Evolutionary conservation across 176 grass and related monocot genomes (phyloP).

Genomic region (Zizania latifolia): DNA sequence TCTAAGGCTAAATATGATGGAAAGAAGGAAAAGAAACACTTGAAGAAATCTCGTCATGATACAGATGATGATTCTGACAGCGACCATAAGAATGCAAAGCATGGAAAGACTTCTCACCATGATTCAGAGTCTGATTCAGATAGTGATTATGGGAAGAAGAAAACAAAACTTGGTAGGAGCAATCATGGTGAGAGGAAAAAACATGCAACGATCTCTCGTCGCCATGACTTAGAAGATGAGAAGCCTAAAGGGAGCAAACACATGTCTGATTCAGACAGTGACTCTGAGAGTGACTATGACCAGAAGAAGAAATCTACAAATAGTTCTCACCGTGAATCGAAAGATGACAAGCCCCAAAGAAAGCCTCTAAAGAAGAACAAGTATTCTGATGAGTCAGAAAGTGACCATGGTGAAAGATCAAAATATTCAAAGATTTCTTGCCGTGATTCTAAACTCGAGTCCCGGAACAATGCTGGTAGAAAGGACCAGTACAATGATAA

Average conservation of each 20-base stretch:
- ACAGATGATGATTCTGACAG: slow-evolving; percentile 45
- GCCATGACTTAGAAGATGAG: slow-evolving; percentile 32
- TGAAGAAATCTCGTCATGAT: slow-evolving; percentile 37
- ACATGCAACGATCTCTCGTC: slow-evolving; percentile 2
- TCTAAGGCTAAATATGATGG: slow-evolving; percentile 32
- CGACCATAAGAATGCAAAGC: slow-evolving; percentile 33
- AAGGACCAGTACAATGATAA: not conserved
- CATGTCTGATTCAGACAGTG: slow-evolving; percentile 25
- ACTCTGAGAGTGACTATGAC: slow-evolving; percentile 22
- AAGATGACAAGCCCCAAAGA: slow-evolving; percentile 8
- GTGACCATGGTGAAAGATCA: not conserved
- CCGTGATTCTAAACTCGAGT: not conserved
- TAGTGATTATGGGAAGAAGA: slow-evolving; percentile 39
- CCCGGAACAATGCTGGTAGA: not conserved
- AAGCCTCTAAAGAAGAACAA: not conserved
- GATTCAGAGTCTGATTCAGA: slow-evolving; percentile 44
- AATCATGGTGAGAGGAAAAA: slow-evolving; percentile 19
- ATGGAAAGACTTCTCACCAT: slow-evolving; percentile 15
- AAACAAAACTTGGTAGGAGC: slow-evolving; percentile 17
- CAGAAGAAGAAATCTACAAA: not conserved
- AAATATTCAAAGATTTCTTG: not conserved
- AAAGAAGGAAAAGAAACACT: slow-evolving; percentile 26
- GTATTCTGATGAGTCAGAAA: slow-evolving; percentile 4
- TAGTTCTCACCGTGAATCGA: not conserved
- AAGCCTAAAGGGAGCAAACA: slow-evolving; percentile 23